Conservation (phyloP, 2,329 filamentous ascomycete species). For the Colletotrichum kahawae region DNA sequence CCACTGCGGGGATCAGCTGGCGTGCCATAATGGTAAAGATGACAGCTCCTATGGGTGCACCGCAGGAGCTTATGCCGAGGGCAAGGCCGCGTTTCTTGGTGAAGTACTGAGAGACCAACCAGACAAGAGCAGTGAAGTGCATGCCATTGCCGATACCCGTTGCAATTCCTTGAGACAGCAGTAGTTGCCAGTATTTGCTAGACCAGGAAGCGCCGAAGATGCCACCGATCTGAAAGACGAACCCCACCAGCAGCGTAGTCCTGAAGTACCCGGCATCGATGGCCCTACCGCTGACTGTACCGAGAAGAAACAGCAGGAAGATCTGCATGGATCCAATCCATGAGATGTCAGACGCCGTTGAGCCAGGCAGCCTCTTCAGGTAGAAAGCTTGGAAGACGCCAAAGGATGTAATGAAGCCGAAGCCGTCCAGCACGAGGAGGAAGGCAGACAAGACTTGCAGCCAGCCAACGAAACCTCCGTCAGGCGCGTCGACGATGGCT, state of each 20-base stretch:
- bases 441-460: conserved; percentile 43
- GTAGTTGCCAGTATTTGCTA: conserved; percentile 51
- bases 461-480: conserved; percentile 32
- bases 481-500: background rate
- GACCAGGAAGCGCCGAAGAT: conserved; percentile 50
- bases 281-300: conserved; percentile 47
- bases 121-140: conserved; percentile 60
- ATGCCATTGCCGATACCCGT: conserved; percentile 55
- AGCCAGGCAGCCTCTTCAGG: conserved; percentile 29
- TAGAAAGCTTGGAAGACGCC: conserved; percentile 52
- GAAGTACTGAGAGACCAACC: conserved; percentile 66
- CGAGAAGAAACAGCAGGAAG: conserved; percentile 46
- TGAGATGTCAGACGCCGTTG: conserved; percentile 43
- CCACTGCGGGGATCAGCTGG: conserved; percentile 53
- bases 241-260: conserved; percentile 41
- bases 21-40: conserved; percentile 60
- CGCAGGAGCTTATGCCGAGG: conserved; percentile 62
- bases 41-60: conserved; percentile 58
- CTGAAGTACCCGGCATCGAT: conserved; percentile 50
- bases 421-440: conserved; percentile 45
- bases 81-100: conserved; percentile 56
- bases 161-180: conserved; percentile 59
- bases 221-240: conserved; percentile 42
- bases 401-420: conserved; percentile 51
- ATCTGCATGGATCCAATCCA: conserved; percentile 53